Base-by-base conservation (phyloP, 2,329 filamentous ascomycete genomes). In the Fusarium austroafricanum region DNA sequence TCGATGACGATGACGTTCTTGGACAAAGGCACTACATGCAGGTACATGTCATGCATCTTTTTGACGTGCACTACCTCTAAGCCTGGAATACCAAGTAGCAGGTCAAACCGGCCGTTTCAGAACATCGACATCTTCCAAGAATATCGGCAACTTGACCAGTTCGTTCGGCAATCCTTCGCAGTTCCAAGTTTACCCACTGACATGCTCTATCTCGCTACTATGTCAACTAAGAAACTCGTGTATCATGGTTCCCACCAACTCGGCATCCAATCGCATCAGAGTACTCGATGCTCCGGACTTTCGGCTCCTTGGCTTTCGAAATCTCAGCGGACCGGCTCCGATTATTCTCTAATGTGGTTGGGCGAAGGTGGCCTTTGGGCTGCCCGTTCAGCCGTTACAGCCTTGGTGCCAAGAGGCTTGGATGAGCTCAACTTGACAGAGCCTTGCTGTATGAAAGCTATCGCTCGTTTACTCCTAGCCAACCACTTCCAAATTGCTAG, bases 191-290 rank as follows among this genome's bases (percentile, higher is more conserved):
- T 42, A 35, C 29, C 61, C 61, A 58, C 51, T 37, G 39, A 39
- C 23, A 35, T 31, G 14, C n/a, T 14, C 49, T 12, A 55, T 61
- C 57, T 31, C 39, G 31, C 59, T 63, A n/a, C 43, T 21, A 43
- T 44, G 38, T 44, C 12, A 29, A 58, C 51, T 51, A 64, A 64
- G 40, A 33, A 29, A 10, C 31, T 33, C 59, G 28, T 46, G 49
- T 53, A 40, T 49, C n/a, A 29, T 46, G 39, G 56, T 61, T 65
- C 52, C 59, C 52, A 64, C 59, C 35, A 33, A 59, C 31, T 52
- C 40, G 45, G 61, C 61, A 64, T 59, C 59, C 61, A 64, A 64
- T 64, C 52, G 52, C 37, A 52, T 58, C 18, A 17, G 15, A 52
- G 40, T n/a, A 64, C 18, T 51, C 23, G n/a, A 28, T 33, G 23